Evolutionary conservation across 2,329 filamentous ascomycete genomes (phyloP).

Genomic region (Botrytis galanthina): DNA sequence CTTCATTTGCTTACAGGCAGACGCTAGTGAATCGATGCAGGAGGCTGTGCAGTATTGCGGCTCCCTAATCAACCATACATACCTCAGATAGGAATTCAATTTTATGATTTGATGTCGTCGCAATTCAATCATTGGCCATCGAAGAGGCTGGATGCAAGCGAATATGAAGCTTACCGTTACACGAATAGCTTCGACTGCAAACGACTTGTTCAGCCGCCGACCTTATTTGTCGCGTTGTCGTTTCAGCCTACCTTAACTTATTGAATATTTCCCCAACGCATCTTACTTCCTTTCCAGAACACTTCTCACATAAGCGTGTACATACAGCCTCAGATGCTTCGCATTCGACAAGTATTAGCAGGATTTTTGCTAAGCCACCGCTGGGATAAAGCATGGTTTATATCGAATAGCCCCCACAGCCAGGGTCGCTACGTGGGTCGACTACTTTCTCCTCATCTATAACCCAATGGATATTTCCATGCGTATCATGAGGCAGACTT

Average conservation of each 20-base stretch:
- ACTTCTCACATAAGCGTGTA: neutral
- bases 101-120: neutral
- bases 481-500: neutral
- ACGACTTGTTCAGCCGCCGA: neutral
- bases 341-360: neutral
- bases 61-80: neutral
- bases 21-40: neutral
- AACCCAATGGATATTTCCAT: neutral
- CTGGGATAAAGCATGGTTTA: neutral
- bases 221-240: neutral
- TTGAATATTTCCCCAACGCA: neutral
- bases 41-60: neutral
- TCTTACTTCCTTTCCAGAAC: neutral
- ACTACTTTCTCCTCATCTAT: neutral
- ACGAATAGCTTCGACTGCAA: neutral
- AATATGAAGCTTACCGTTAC: neutral
- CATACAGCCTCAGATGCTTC: neutral
- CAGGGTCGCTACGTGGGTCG: neutral
- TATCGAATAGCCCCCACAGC: neutral
- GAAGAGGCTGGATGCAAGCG: neutral
- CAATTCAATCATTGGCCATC: neutral
- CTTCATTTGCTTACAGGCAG: neutral
- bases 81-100: neutral
- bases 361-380: neutral
- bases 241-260: neutral